These are phyloP conservation scores for Cryptococcus maquisensis DNA, from an alignment of 1,284 basidiomycete genomes.

Conservation along the genomic window DNA sequence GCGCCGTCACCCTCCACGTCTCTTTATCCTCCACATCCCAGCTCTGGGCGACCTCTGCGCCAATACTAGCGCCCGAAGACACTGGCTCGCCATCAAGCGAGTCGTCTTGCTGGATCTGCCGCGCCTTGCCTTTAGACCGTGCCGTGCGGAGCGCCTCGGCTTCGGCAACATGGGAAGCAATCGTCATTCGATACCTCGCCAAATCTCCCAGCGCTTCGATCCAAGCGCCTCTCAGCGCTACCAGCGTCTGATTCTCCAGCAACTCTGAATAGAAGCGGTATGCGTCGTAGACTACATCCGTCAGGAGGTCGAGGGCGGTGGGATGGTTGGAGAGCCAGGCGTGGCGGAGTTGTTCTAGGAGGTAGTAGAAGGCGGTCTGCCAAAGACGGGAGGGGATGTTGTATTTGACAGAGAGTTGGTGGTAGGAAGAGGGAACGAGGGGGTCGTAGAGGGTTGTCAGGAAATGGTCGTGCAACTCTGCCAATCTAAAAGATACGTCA, in stretches of 20 bases:
- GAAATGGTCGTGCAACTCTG: slow-evolving; percentile 82
- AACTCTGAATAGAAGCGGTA: slow-evolving; percentile 91
- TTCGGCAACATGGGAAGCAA: slow-evolving; percentile 55
- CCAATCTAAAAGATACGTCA: slow-evolving; percentile 57
- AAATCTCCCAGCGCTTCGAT: slow-evolving; percentile 94
- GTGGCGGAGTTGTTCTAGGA: slow-evolving; percentile 83
- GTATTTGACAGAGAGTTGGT: slow-evolving; percentile 85
- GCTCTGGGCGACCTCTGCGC: slow-evolving; percentile 74
- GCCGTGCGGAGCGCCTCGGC: slow-evolving; percentile 12
- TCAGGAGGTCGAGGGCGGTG: slow-evolving; percentile 62
- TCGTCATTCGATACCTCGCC: slow-evolving; percentile 88
- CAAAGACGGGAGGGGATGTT: slow-evolving; percentile 91
- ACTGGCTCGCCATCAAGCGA: slow-evolving; percentile 23
- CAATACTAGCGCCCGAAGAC: slow-evolving; percentile 65
- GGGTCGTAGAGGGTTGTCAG: slow-evolving; percentile 81
- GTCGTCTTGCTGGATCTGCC: slow-evolving; percentile 6
- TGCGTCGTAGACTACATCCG: slow-evolving; percentile 89
- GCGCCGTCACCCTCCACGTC: slow-evolving; percentile 81
- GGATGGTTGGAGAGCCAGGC: slow-evolving; percentile 55
- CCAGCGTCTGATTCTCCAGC: slow-evolving; percentile 73
- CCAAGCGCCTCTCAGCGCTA: slow-evolving; percentile 74
- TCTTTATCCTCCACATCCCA: slow-evolving; percentile 91
- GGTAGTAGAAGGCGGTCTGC: slow-evolving; percentile 83
- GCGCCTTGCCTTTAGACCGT: neutral
- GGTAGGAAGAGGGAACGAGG: slow-evolving; percentile 77